These are phyloP conservation scores for Ascochyta pisi DNA, from an alignment of 2,329 filamentous ascomycete species.

Conservation along the genomic window DNA sequence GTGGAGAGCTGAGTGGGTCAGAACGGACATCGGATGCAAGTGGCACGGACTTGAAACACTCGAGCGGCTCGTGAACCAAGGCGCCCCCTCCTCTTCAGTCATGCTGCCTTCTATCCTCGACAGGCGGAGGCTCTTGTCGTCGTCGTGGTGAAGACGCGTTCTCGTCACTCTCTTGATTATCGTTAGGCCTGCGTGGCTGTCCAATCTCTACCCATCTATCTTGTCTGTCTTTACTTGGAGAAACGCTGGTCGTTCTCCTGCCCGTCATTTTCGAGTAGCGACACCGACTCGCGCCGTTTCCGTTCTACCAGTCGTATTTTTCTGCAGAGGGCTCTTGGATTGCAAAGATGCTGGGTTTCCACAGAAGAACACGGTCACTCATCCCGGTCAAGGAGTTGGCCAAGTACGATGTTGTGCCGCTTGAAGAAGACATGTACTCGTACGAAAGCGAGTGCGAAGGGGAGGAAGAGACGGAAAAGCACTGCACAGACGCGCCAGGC, in stretches of 20 bases:
- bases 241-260: constrained; percentile 16
- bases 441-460: constrained; percentile 38
- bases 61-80: constrained; percentile 16
- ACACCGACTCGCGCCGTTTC: constrained; percentile 15
- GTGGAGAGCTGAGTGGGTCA: constrained; percentile 13
- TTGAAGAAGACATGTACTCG: constrained; percentile 29
- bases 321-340: background rate
- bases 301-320: constrained; percentile 2
- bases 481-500: constrained; percentile 26
- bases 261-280: constrained; percentile 4
- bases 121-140: constrained; percentile 42
- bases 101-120: constrained; percentile 26
- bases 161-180: constrained; percentile 43
- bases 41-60: constrained; percentile 22
- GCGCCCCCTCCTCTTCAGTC: constrained; percentile 13
- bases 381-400: constrained; percentile 53
- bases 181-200: constrained; percentile 37
- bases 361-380: constrained; percentile 51
- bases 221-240: constrained; percentile 12
- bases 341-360: constrained; percentile 52
- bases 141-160: constrained; percentile 33
- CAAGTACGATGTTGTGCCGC: constrained; percentile 51
- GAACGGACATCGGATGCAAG: constrained; percentile 17
- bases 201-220: constrained; percentile 29
- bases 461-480: constrained; percentile 41